Percentiles rank a stretch among this genome's conserved stretches.
phyloP scores from a whole-genome alignment of 345 rosid genomes.

The Dipteronia dyeriana region DNA sequence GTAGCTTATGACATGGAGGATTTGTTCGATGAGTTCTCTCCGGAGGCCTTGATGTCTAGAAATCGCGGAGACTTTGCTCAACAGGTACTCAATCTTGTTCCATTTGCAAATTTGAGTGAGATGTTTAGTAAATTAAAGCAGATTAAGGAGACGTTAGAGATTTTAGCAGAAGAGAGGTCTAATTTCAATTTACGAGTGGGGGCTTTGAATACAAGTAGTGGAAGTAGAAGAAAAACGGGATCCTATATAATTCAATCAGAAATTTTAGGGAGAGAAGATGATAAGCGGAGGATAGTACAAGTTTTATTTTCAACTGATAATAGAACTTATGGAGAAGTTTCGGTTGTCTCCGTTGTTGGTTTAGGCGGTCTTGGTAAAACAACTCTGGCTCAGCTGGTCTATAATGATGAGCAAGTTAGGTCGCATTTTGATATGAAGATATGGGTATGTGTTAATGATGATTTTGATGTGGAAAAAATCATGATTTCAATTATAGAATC shows the following conservation, averaged over 20 bases:
- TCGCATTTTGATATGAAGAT: conserved; percentile 21
- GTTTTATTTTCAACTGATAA: not conserved
- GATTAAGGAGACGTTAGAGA: conserved; percentile 23
- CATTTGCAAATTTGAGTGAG: conserved; percentile 3
- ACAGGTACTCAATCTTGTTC: conserved; percentile 12
- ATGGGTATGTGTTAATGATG: conserved; percentile 27
- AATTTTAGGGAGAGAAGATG: conserved; percentile 7
- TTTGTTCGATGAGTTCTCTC: conserved; percentile 26
- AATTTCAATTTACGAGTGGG: conserved; percentile 19
- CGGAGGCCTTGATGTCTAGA: conserved; percentile 17
- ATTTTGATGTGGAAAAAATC: conserved; percentile 13
- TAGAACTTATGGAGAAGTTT: not conserved
- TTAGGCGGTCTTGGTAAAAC: conserved; percentile 31
- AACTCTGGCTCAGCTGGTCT: conserved; percentile 29
- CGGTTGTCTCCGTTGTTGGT: conserved; percentile 22
- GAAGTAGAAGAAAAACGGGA: conserved; percentile 15
- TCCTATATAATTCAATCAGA: conserved; percentile 10
- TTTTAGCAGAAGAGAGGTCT: conserved; percentile 22
- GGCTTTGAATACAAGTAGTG: not conserved
- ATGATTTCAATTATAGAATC: conserved; percentile 7
- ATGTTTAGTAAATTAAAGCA: conserved; percentile 16
- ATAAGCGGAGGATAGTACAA: conserved; percentile 4
- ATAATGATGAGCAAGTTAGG: conserved; percentile 14
- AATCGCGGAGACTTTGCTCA: conserved; percentile 5
- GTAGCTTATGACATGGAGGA: conserved; percentile 25